Evolutionary conservation across 129 eudicot species (phyloP), one percentile per base, ranked within the genome.

Genomic region (Lactuca sativa): DNA sequence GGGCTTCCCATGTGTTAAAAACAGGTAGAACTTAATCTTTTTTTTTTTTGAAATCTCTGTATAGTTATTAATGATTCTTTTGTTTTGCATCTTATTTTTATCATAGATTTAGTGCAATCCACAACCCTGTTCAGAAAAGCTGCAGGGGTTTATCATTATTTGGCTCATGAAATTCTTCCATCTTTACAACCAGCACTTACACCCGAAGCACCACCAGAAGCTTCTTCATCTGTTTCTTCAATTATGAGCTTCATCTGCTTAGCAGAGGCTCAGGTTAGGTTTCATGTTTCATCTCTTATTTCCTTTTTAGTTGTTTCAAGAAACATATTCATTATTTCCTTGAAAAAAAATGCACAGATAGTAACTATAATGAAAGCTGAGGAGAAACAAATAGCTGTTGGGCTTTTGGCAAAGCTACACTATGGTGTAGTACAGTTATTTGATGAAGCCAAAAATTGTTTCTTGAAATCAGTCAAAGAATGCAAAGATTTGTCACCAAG

Each of bases 201-300:
- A 4, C 66, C 77, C 15, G 90, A 88, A 70, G 84, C 82, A 78
- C 92, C 90, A 21, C 95, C 90, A 0, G 95, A 91, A 84, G 85
- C 80, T 56, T 56, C 73, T 6, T 48, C 80, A 37, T 18, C 64
- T 8, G 62, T 86, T 60, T 80, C 84, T 55, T 81, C 86, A 37
- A 66, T 67, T 44, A 85, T 83, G 92, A 91, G 83, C 80, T 82
- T 83, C 44, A 65, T 91, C 59, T 91, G 97, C 71, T 81, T 91
- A 85, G 97, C 95, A 0, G 95, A 91, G 60, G 97, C 92, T 59
- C 92, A 91, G 92, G 97, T 88, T 17, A 53, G 77, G 3, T 34
- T 10, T 62, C n/a, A 43, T 41, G 53, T 18, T 62, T 12, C 63
- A 43, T 65, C 18, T 30, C 69, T 64, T 63, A 9, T 69, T 25